These are phyloP conservation scores for Ligustrum vulgare DNA, from an alignment of 257 asterid genomes.

Conservation along the genomic window DNA sequence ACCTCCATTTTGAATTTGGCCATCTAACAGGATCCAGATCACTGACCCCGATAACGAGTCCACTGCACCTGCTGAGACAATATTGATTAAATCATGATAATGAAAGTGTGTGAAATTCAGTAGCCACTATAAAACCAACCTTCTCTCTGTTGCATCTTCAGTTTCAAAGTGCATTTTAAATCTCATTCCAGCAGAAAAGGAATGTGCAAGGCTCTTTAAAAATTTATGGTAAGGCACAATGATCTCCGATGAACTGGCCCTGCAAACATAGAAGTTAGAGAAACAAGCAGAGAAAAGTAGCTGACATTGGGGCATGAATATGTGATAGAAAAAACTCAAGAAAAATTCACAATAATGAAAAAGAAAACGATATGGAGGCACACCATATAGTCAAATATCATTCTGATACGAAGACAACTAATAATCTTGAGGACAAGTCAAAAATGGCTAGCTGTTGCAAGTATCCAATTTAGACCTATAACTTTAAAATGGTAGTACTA, in stretches of 20 bases:
- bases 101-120: background rate
- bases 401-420: background rate
- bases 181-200: conserved; percentile 80
- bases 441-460: background rate
- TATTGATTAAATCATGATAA: conserved; percentile 12
- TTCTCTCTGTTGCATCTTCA: conserved; percentile 91
- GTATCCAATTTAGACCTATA: background rate
- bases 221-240: conserved; percentile 73
- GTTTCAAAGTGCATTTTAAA: conserved; percentile 79
- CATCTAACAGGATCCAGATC: conserved; percentile 85
- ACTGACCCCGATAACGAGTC: conserved; percentile 67
- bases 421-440: background rate
- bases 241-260: conserved; percentile 79
- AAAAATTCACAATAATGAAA: background rate
- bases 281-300: background rate
- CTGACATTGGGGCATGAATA: background rate
- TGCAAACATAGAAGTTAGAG: conserved; percentile 29
- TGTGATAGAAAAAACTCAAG: background rate
- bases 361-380: background rate
- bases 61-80: conserved; percentile 60
- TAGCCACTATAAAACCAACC: conserved; percentile 42
- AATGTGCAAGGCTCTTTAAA: conserved; percentile 64
- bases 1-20: conserved; percentile 96
- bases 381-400: background rate
- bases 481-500: background rate